Conservation (phyloP, 2,329 filamentous ascomycete species). For the Ilyonectria robusta region DNA sequence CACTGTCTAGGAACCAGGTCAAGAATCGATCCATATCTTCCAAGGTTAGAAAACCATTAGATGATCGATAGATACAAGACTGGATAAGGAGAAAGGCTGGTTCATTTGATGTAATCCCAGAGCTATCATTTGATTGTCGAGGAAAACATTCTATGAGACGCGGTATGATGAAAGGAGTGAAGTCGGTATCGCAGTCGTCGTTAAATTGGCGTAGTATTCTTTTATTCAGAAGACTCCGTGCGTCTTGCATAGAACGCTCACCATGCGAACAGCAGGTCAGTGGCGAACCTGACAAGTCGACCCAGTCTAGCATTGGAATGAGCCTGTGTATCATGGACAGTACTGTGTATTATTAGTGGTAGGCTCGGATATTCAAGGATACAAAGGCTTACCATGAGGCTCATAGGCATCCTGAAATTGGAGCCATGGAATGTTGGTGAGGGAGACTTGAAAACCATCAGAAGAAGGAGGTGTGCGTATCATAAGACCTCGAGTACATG, state of each 20-base stretch:
- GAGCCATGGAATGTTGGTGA: constrained; percentile 1
- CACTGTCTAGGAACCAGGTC: not conserved
- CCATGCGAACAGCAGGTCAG: not conserved
- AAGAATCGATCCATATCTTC: not conserved
- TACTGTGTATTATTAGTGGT: not conserved
- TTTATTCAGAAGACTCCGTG: not conserved
- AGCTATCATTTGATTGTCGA: not conserved
- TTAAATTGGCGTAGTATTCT: too few relatives aligned
- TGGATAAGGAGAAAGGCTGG: constrained; percentile 1
- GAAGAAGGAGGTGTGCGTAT: constrained; percentile 6
- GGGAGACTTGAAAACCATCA: not conserved
- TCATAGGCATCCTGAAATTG: not conserved
- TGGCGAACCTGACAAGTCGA: not conserved
- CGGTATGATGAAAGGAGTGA: not conserved
- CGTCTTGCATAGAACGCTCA: not conserved
- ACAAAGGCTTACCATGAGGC: not conserved
- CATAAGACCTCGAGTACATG: not conserved
- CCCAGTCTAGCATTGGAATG: not conserved
- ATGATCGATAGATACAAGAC: constrained; percentile 5
- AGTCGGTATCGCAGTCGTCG: not conserved
- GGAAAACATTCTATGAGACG: not conserved
- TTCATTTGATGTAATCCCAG: not conserved
- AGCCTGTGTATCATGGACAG: not conserved
- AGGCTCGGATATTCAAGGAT: not conserved
- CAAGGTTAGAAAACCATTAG: not conserved